Conservation (phyloP, 2,329 filamentous ascomycete genomes). For the Claviceps sp. region DNA sequence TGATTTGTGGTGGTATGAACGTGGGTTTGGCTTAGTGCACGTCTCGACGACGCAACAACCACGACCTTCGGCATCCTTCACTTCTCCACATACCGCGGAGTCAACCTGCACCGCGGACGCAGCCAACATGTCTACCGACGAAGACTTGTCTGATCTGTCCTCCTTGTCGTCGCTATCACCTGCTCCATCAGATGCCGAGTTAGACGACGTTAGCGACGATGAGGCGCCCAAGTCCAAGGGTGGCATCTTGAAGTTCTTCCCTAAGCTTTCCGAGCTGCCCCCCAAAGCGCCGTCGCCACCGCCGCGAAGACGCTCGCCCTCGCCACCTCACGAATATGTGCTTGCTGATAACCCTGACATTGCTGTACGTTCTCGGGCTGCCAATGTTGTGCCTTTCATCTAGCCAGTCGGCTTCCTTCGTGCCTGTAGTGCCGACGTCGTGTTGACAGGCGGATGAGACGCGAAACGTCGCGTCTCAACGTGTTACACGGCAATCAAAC, state of each 20-base stretch:
- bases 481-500: neutral
- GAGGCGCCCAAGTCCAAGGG: constrained; percentile 34
- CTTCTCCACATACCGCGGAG: constrained; percentile 16
- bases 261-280: constrained; percentile 38
- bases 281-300: constrained; percentile 50
- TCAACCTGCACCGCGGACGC: constrained; percentile 11
- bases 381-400: neutral
- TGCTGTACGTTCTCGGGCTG: constrained; percentile 55
- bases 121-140: constrained; percentile 41
- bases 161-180: constrained; percentile 38
- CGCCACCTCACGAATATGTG: constrained; percentile 80
- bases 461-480: constrained; percentile 39
- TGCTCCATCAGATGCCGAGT: constrained; percentile 30
- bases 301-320: constrained; percentile 67
- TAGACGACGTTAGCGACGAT: constrained; percentile 31
- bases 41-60: constrained; percentile 13
- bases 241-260: constrained; percentile 56
- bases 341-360: constrained; percentile 86
- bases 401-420: neutral
- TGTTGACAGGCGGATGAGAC: constrained; percentile 25
- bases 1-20: constrained; percentile 18
- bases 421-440: constrained; percentile 1
- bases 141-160: constrained; percentile 52
- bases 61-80: constrained; percentile 14
- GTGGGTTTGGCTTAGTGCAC: constrained; percentile 18